Evolutionary conservation across 1,284 basidiomycete species (phyloP).

Genomic region (Moniliophthora roreri): DNA sequence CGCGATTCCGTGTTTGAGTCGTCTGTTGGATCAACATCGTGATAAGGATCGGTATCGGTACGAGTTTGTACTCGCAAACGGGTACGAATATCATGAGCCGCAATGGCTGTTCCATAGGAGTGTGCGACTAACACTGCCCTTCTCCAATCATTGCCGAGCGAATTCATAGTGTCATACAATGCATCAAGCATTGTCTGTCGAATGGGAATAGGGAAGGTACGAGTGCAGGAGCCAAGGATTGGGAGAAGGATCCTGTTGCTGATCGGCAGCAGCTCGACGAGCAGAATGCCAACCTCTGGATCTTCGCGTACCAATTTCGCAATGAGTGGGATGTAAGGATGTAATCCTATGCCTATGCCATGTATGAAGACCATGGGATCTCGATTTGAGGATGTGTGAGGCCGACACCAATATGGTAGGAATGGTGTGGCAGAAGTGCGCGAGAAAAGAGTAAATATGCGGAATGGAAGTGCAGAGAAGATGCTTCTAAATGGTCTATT

Average conservation of each 20-base stretch:
- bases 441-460: slow-evolving; percentile 47
- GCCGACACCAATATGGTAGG: slow-evolving; percentile 64
- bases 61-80: slow-evolving; percentile 19
- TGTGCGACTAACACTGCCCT: slow-evolving; percentile 51
- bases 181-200: slow-evolving; percentile 36
- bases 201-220: slow-evolving; percentile 39
- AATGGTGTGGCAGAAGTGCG: slow-evolving; percentile 33
- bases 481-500: slow-evolving; percentile 21
- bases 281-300: slow-evolving; percentile 53
- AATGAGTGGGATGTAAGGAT: slow-evolving; percentile 54
- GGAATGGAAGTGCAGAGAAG: slow-evolving; percentile 51
- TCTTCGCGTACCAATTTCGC: slow-evolving; percentile 36
- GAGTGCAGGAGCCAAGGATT: slow-evolving; percentile 18
- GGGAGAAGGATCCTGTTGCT: slow-evolving; percentile 49
- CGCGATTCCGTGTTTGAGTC: not conserved
- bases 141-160: slow-evolving; percentile 32
- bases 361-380: slow-evolving; percentile 62
- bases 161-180: slow-evolving; percentile 40
- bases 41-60: slow-evolving; percentile 4
- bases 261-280: slow-evolving; percentile 59
- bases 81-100: slow-evolving; percentile 45
- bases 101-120: slow-evolving; percentile 63
- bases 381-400: slow-evolving; percentile 46
- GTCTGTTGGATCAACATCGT: slow-evolving; percentile 12
- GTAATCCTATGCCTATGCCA: slow-evolving; percentile 66